phyloP scores from a whole-genome alignment of 2,329 filamentous ascomycete genomes.

The Xylariaceae sp. region DNA sequence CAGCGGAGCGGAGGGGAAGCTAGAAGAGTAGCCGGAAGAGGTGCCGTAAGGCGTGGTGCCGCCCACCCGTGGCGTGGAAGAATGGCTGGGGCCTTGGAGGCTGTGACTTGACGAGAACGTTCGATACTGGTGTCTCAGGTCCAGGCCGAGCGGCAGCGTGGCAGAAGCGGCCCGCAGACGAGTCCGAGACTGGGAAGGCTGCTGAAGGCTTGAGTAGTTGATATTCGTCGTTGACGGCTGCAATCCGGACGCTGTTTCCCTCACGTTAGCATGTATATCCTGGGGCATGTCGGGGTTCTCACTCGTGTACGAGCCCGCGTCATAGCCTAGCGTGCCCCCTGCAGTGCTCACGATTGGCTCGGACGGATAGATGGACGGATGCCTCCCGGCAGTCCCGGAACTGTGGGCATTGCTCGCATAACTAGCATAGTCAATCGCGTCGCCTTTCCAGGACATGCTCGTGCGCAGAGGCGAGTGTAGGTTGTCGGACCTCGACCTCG shows the following conservation, averaged over 20 bases:
- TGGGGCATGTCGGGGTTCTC: conserved; percentile 21
- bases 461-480: conserved; percentile 54
- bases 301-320: conserved; percentile 49
- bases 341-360: conserved; percentile 41
- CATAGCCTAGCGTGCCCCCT: conserved; percentile 42
- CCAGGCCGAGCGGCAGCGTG: conserved; percentile 29
- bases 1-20: conserved; percentile 49
- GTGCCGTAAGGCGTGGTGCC: conserved; percentile 38
- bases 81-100: conserved; percentile 27
- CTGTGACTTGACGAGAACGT: conserved; percentile 26
- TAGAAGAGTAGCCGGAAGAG: conserved; percentile 42
- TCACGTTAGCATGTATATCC: conserved; percentile 10
- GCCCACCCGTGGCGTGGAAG: conserved; percentile 31
- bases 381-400: conserved; percentile 42
- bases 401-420: conserved; percentile 44
- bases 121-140: conserved; percentile 30
- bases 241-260: conserved; percentile 38
- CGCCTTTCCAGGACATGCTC: conserved; percentile 59
- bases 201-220: conserved; percentile 44
- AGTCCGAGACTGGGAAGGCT: conserved; percentile 39
- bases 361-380: conserved; percentile 45
- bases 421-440: conserved; percentile 51
- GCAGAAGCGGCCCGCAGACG: conserved; percentile 43
- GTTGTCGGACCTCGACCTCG: conserved; percentile 51
- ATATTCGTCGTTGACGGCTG: conserved; percentile 45